These are phyloP conservation scores for Grosmannia clavigera DNA, from an alignment of 2,329 filamentous ascomycete genomes.

Conservation along the genomic window DNA sequence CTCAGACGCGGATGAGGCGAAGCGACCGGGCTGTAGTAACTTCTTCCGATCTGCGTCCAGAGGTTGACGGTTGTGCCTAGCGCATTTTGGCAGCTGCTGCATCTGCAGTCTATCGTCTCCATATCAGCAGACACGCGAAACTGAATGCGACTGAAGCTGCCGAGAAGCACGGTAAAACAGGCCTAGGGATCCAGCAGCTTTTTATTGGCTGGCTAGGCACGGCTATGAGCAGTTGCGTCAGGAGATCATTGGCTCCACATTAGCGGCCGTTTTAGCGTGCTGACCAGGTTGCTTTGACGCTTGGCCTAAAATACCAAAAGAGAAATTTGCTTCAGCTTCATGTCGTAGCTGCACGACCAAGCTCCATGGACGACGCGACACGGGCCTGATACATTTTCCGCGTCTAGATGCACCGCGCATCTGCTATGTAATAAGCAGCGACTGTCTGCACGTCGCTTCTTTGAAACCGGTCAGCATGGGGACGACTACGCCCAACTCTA, in stretches of 20 bases:
- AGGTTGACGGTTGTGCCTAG: constrained; percentile 23
- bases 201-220: neutral
- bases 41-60: constrained; percentile 28
- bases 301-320: neutral
- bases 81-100: constrained; percentile 19
- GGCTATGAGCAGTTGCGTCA: neutral
- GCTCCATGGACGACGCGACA: neutral
- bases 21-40: constrained; percentile 25
- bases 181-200: neutral
- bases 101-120: constrained; percentile 24
- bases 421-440: neutral
- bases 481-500: neutral
- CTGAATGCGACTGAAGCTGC: neutral
- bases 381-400: neutral
- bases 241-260: neutral
- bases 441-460: neutral
- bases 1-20: constrained; percentile 13
- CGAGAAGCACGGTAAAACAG: no score
- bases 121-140: constrained; percentile 13
- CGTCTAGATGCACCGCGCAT: neutral
- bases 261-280: neutral
- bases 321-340: neutral
- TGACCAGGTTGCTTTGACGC: neutral
- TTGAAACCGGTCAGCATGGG: neutral
- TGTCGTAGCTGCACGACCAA: neutral